A percentile compares a stretch with the other conserved stretches of the same genome.
phyloP scores from a whole-genome alignment of 2,329 filamentous ascomycete species.

The Ophiostoma triangulosporum region DNA sequence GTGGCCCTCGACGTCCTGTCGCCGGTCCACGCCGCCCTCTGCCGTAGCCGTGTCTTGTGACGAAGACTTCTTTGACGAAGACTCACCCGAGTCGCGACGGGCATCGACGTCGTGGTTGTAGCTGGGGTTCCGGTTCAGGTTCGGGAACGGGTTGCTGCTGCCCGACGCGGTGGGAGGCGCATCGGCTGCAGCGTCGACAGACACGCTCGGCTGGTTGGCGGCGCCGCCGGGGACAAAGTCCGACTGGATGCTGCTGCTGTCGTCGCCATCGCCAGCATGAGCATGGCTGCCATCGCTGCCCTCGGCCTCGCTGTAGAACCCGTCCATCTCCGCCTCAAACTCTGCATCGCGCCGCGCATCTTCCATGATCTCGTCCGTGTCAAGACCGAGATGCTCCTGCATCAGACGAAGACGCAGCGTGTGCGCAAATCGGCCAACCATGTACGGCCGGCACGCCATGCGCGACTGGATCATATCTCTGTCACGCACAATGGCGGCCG shows the following conservation, averaged over 20 bases:
- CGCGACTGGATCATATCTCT: conserved; percentile 83
- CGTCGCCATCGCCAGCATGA: conserved; percentile 17
- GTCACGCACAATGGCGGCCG: conserved; percentile 79
- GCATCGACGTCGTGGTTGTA: conserved; percentile 66
- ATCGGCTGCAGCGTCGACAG: not conserved
- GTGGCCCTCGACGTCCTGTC: conserved; percentile 64
- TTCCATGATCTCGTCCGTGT: conserved; percentile 82
- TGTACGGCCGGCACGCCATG: conserved; percentile 83
- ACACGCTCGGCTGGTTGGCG: not conserved
- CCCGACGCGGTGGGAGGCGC: not conserved
- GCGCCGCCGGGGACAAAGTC: not conserved
- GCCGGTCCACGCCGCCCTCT: conserved; percentile 42
- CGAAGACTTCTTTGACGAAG: not conserved
- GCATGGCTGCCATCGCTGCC: not conserved
- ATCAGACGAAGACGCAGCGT: conserved; percentile 85
- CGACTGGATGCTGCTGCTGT: not conserved
- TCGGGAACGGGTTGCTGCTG: not conserved
- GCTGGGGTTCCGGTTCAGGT: conserved; percentile 34
- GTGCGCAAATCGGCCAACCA: conserved; percentile 84
- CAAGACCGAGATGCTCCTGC: conserved; percentile 91
- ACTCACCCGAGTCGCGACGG: conserved; percentile 18
- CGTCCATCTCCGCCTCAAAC: conserved; percentile 47
- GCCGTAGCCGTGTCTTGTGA: conserved; percentile 18
- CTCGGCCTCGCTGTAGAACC: conserved; percentile 38
- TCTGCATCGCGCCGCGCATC: conserved; percentile 49